phyloP scores from a whole-genome alignment of 768 basidiomycete genomes.

The Amanita exitialis region DNA sequence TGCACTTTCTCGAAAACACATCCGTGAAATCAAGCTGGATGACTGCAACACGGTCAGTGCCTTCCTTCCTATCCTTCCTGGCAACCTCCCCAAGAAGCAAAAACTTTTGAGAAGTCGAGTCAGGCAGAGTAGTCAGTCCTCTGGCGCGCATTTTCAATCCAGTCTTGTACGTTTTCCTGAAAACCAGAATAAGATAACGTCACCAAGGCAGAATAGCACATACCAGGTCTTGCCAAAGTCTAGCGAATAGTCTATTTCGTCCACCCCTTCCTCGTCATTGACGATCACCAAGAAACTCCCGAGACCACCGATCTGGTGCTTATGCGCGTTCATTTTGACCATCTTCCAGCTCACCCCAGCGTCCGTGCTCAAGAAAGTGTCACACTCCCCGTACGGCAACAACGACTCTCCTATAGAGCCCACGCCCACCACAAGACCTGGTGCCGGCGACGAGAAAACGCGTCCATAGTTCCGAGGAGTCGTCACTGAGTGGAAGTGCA shows the following conservation, averaged over 20 bases:
- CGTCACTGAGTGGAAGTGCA: slow-evolving; percentile 92
- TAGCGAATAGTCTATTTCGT: slow-evolving; percentile 64
- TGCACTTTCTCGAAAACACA: slow-evolving; percentile 61
- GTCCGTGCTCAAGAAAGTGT: slow-evolving; percentile 89
- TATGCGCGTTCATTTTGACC: slow-evolving; percentile 66
- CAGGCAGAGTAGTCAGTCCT: slow-evolving; percentile 81
- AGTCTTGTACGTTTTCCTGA: slow-evolving; percentile 62
- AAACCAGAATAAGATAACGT: neutral
- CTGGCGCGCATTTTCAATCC: slow-evolving; percentile 63
- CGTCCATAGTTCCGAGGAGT: slow-evolving; percentile 89
- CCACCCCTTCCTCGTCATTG: slow-evolving; percentile 75
- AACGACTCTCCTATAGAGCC: slow-evolving; percentile 73
- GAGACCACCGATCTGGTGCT: slow-evolving; percentile 94
- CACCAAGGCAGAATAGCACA: slow-evolving; percentile 16
- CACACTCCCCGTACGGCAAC: slow-evolving; percentile 70
- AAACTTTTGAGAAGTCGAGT: slow-evolving; percentile 96
- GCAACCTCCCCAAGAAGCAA: slow-evolving; percentile 73
- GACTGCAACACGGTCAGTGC: slow-evolving; percentile 52
- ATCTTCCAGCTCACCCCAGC: slow-evolving; percentile 84
- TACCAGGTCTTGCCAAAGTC: slow-evolving; percentile 83
- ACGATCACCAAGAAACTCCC: slow-evolving; percentile 74
- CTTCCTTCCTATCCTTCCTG: slow-evolving; percentile 42
- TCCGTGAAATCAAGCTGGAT: slow-evolving; percentile 79
- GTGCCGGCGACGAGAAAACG: slow-evolving; percentile 90
- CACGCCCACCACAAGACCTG: slow-evolving; percentile 95